These are phyloP conservation scores for Apiospora rasikravindrae DNA, from an alignment of 2,329 filamentous ascomycete genomes.

Conservation along the genomic window DNA sequence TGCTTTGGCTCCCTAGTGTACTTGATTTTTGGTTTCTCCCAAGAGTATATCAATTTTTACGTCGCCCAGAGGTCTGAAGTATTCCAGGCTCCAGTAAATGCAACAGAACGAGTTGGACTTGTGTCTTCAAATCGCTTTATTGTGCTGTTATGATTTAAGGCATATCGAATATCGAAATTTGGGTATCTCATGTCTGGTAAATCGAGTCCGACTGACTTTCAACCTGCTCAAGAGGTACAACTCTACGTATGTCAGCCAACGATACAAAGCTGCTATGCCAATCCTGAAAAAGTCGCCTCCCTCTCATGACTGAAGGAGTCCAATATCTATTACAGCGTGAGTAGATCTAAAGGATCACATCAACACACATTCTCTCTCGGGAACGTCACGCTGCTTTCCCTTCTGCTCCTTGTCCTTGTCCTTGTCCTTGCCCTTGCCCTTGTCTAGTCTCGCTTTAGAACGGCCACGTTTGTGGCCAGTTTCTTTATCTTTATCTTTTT, in stretches of 20 bases:
- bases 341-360: conserved; percentile 30
- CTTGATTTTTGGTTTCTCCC: background rate
- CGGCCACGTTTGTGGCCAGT: conserved; percentile 21
- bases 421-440: conserved; percentile 30
- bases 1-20: background rate
- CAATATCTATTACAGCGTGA: background rate
- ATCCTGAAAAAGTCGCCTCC: conserved; percentile 22
- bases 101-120: background rate
- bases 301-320: background rate
- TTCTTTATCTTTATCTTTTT: conserved; percentile 33
- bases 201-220: background rate
- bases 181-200: conserved; percentile 16
- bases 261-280: background rate
- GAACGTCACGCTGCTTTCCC: conserved; percentile 31
- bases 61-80: background rate
- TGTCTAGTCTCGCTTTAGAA: conserved; percentile 23
- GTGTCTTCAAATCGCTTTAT: background rate
- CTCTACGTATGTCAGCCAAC: background rate
- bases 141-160: background rate
- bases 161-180: background rate
- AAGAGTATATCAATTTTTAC: background rate
- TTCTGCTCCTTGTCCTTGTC: conserved; percentile 35
- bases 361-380: conserved; percentile 40
- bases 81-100: background rate
- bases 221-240: background rate